Percentiles rank a stretch among this genome's conserved stretches.
These are phyloP conservation scores for Kluyveromyces wickerhamii DNA, from an alignment of 805 yeast genomes.

Conservation along the genomic window DNA sequence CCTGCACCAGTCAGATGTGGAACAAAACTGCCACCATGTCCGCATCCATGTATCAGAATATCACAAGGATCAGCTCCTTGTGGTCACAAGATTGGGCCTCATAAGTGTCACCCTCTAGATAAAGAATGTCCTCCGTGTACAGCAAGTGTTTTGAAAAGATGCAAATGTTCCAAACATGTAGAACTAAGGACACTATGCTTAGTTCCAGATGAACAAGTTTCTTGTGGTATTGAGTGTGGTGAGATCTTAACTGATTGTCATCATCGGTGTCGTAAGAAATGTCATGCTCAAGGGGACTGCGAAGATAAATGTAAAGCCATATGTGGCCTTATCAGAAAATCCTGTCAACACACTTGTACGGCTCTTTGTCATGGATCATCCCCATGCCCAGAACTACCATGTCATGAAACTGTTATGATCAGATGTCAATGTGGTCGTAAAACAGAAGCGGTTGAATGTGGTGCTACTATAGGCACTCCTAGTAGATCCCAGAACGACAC, in stretches of 20 bases:
- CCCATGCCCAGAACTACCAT: constrained; percentile 47
- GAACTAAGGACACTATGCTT: constrained; percentile 59
- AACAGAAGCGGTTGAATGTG: constrained; percentile 44
- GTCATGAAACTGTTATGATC: constrained; percentile 43
- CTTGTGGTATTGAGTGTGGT: constrained; percentile 64
- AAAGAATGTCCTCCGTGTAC: constrained; percentile 74
- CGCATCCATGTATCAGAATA: constrained; percentile 52
- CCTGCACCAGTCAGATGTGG: constrained; percentile 86
- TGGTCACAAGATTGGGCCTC: constrained; percentile 66
- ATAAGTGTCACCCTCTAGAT: constrained; percentile 65
- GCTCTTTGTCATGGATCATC: constrained; percentile 55
- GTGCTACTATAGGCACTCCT: constrained; percentile 34
- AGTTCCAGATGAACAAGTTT: constrained; percentile 42
- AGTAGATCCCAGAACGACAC: constrained; percentile 30
- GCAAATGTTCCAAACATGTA: constrained; percentile 52
- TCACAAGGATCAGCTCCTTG: constrained; percentile 37
- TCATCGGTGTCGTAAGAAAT: constrained; percentile 43
- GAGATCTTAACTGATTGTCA: constrained; percentile 39
- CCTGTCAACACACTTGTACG: constrained; percentile 65
- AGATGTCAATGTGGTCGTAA: constrained; percentile 61
- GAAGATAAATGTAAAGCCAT: constrained; percentile 45
- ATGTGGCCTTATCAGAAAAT: constrained; percentile 45
- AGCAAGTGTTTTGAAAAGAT: constrained; percentile 42
- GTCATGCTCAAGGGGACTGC: constrained; percentile 59
- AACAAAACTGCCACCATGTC: constrained; percentile 54